Base-by-base conservation (phyloP, 805 yeast species). In the Candida tallmaniae region DNA sequence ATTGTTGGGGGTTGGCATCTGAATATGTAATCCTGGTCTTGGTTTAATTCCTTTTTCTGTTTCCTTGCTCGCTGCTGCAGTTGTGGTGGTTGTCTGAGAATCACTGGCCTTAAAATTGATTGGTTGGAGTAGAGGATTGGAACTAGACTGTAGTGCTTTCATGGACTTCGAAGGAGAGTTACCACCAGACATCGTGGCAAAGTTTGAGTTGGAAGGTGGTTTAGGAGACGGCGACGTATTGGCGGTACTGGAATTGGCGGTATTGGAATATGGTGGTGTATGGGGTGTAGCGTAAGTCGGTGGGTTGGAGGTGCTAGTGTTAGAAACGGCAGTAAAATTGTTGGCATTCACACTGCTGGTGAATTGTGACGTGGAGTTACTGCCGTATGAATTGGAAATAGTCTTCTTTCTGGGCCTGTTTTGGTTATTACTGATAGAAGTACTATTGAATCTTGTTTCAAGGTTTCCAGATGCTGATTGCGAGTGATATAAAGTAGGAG, bases 1-100 rank as follows among this genome's bases (percentile, higher is more conserved):
- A 34, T 50, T 54, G 0, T 79, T 70, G 1, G 90, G 89, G 3
- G 77, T 70, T 3, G 89, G 90, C 88, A 83, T 82, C 51, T 82
- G 88, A 14, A 83, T 66, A 40, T 77, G 75, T 28, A 80, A 56
- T 23, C 79, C 55, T 2, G 55, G 52, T 31, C 48, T 40, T 12
- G 40, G 18, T 41, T 36, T 24, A 5, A 34, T 23, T 3, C 23
- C 25, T 19, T 23, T 29, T 11, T 12, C 14, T 23, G 34, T 14
- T 9, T 23, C 13, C 12, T 20, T 20, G 27, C 8, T 24, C 14
- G 16, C 27, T 12, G 31, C 12, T 11, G 36, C 13, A 22, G 29
- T n/a, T 7, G 19, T 14, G 9, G 18, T 27, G 16, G 30, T 7
- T 15, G 18, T 27, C 9, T 14, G 29, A 23, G 15, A 25, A 28